A percentile compares a stretch with the other conserved stretches of the same genome.
These are phyloP conservation scores for Auricularia cornea DNA, from an alignment of 768 basidiomycete genomes.

Conservation along the genomic window DNA sequence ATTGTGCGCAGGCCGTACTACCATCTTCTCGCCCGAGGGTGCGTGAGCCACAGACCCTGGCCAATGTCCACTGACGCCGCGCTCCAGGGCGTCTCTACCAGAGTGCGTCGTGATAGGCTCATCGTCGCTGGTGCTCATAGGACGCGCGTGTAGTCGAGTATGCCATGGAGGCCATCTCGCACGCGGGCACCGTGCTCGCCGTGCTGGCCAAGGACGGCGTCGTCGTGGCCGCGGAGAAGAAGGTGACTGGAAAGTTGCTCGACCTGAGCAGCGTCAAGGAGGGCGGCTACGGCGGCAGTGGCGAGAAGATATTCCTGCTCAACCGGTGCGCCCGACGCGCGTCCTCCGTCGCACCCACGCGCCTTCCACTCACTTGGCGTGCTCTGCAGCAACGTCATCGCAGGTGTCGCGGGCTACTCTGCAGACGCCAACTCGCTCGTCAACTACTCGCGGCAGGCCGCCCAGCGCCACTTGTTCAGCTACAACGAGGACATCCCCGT, in stretches of 20 bases:
- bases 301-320: slow-evolving; percentile 95
- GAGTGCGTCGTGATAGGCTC: slow-evolving; percentile 45
- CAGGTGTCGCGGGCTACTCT: slow-evolving; percentile 90
- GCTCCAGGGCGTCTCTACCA: slow-evolving; percentile 88
- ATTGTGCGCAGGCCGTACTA: slow-evolving; percentile 68
- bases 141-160: slow-evolving; percentile 70
- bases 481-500: slow-evolving; percentile 99
- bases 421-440: slow-evolving; percentile 97
- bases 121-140: slow-evolving; percentile 8
- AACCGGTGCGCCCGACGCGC: slow-evolving; percentile 59
- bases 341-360: slow-evolving; percentile 2
- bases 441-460: slow-evolving; percentile 85
- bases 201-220: slow-evolving; percentile 87
- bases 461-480: slow-evolving; percentile 77
- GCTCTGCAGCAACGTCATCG: slow-evolving; percentile 77
- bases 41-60: slow-evolving; percentile 12
- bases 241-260: slow-evolving; percentile 94
- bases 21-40: slow-evolving; percentile 99
- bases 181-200: slow-evolving; percentile 89
- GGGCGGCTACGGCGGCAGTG: slow-evolving; percentile 88
- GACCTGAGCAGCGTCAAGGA: slow-evolving; percentile 83
- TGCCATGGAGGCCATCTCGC: slow-evolving; percentile 99
- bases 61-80: slow-evolving; percentile 1
- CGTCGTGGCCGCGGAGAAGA: slow-evolving; percentile 91
- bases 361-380: slow-evolving; percentile 4